Percentiles rank a stretch among this genome's conserved stretches.
phyloP scores from a whole-genome alignment of 2,329 filamentous ascomycete genomes.

The Fusarium devonianum region DNA sequence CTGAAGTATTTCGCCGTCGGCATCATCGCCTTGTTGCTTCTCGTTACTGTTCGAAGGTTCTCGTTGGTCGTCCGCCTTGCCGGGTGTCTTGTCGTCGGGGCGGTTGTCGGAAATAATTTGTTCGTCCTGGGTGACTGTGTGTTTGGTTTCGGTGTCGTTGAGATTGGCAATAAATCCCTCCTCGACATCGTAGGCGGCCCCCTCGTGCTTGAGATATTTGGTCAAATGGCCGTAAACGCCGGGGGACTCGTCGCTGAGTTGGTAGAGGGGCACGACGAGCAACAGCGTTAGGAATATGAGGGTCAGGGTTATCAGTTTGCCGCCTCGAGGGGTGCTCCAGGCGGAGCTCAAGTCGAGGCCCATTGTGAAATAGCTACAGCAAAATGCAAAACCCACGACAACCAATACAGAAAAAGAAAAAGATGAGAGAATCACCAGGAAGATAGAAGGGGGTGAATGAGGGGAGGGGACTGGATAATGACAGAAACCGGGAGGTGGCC shows the following conservation, averaged over 20 bases:
- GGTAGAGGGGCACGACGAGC: conserved; percentile 44
- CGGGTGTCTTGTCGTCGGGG: conserved; percentile 12
- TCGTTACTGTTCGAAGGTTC: conserved; percentile 17
- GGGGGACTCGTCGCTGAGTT: conserved; percentile 41
- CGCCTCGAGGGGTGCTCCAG: conserved; percentile 41
- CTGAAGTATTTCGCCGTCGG: too few relatives aligned
- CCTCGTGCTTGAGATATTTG: conserved; percentile 42
- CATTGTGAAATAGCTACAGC: conserved; percentile 24
- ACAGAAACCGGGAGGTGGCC: conserved; percentile 7
- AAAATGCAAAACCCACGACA: conserved; percentile 11
- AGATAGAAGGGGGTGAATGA: neutral
- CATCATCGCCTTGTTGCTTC: conserved; percentile 1
- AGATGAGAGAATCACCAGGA: neutral
- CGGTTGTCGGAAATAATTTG: conserved; percentile 19
- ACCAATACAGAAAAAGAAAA: conserved; percentile 10
- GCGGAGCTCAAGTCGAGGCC: conserved; percentile 37
- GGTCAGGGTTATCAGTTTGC: conserved; percentile 40
- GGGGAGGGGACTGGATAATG: conserved; percentile 5
- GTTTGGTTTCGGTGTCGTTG: conserved; percentile 44
- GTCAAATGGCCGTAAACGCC: conserved; percentile 43
- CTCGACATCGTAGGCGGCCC: conserved; percentile 47
- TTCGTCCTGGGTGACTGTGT: too few relatives aligned
- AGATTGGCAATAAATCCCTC: conserved; percentile 41
- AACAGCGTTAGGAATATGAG: conserved; percentile 40
- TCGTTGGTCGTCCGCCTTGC: conserved; percentile 1